Evolutionary conservation across 129 eudicot genomes (phyloP).

Genomic region (Calendula officinalis): DNA sequence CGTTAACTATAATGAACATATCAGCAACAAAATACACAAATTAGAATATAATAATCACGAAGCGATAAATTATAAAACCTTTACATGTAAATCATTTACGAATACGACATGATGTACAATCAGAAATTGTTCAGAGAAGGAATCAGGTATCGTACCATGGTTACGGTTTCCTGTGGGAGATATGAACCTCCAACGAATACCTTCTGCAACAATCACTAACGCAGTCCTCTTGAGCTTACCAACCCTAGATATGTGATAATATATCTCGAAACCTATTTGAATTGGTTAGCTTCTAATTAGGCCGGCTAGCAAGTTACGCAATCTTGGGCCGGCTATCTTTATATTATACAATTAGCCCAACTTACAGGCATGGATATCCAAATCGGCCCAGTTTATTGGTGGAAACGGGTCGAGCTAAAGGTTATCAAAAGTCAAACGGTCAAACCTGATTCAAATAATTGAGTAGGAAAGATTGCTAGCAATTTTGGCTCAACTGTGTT

Average conservation of each 20-base stretch:
- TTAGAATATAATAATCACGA: background rate
- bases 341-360: no score
- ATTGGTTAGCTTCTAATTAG: no score
- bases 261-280: no score
- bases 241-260: no score
- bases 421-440: constrained; percentile 16
- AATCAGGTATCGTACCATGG: constrained; percentile 15
- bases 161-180: constrained; percentile 12
- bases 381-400: background rate
- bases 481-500: constrained; percentile 36
- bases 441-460: constrained; percentile 22
- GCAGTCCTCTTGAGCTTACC: no score
- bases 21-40: background rate
- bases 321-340: no score
- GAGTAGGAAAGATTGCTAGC: constrained; percentile 45
- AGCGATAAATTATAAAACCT: background rate
- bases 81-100: background rate
- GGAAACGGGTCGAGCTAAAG: constrained; percentile 15
- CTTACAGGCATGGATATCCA: no score
- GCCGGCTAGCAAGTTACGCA: no score
- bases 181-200: constrained; percentile 8
- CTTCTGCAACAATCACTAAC: background rate
- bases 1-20: background rate
- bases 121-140: background rate
- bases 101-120: background rate